A percentile compares a stretch with the other conserved stretches of the same genome.
Evolutionary conservation across 257 asterid genomes (phyloP).

Genomic region (Osmanthus fragrans): DNA sequence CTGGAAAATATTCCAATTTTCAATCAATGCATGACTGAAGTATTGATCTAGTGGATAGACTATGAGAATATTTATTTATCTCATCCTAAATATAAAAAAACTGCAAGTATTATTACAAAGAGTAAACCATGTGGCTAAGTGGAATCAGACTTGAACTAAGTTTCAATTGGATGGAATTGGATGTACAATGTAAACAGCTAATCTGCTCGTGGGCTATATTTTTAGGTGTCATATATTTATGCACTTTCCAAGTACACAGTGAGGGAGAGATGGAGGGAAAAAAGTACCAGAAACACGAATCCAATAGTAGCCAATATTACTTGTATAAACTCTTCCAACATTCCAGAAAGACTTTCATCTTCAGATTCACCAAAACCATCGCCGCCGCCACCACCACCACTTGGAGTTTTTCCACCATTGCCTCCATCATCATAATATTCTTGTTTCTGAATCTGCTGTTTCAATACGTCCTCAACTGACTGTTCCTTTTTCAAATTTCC

Average conservation of each 20-base stretch:
- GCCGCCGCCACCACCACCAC: conserved; percentile 49
- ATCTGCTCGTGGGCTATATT: neutral
- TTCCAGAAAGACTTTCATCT: conserved; percentile 40
- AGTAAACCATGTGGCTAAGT: neutral
- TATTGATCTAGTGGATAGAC: neutral
- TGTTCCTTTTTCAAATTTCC: conserved; percentile 56
- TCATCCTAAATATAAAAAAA: neutral
- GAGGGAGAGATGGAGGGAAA: conserved; percentile 4
- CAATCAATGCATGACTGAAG: neutral
- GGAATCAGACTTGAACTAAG: neutral
- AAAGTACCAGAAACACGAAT: conserved; percentile 59
- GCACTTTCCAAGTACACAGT: neutral
- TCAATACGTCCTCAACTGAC: conserved; percentile 67
- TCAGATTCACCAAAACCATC: conserved; percentile 52
- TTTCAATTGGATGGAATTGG: neutral
- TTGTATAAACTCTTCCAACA: conserved; percentile 58
- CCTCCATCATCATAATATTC: conserved; percentile 69
- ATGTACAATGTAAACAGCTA: neutral
- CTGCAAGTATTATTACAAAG: neutral
- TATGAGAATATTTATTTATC: no score
- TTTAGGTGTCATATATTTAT: neutral
- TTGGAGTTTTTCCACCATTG: conserved; percentile 45
- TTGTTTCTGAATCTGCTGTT: conserved; percentile 72
- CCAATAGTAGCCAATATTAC: conserved; percentile 57
- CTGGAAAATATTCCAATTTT: neutral